phyloP scores from a whole-genome alignment of 2,329 filamentous ascomycete genomes.

The Diaporthe ampelina region DNA sequence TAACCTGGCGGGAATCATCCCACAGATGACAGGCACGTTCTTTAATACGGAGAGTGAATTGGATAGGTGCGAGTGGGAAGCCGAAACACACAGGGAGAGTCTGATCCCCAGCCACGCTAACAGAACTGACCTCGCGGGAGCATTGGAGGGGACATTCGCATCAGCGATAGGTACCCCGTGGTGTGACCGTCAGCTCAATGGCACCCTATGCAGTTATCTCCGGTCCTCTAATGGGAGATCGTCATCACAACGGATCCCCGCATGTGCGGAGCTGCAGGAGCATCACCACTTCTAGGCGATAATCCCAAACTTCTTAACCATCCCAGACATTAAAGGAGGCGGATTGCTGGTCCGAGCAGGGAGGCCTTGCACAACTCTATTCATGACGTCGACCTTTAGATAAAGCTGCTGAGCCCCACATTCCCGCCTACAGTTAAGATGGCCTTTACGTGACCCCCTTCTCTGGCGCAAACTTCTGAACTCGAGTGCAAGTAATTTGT shows the following conservation, averaged over 20 bases:
- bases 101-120: slow-evolving; percentile 31
- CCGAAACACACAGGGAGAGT: slow-evolving; percentile 4
- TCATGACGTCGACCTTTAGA: not conserved
- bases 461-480: not conserved
- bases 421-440: not conserved
- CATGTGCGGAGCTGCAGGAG: not conserved
- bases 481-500: too few species aligned
- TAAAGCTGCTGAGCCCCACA: slow-evolving; percentile 1
- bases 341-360: not conserved
- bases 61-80: not conserved
- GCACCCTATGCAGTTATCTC: not conserved
- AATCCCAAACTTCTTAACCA: too few species aligned
- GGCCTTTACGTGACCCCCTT: not conserved
- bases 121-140: not conserved
- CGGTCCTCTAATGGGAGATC: not conserved
- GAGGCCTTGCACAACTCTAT: slow-evolving; percentile 12
- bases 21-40: not conserved
- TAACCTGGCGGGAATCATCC: too few species aligned
- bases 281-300: not conserved
- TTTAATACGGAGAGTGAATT: not conserved
- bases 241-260: not conserved
- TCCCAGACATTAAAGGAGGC: not conserved
- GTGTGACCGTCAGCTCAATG: not conserved
- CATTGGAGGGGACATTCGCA: not conserved
- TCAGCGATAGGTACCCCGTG: not conserved